Conservation (phyloP, 2,329 filamentous ascomycete genomes). For the Fusarium armeniacum region DNA sequence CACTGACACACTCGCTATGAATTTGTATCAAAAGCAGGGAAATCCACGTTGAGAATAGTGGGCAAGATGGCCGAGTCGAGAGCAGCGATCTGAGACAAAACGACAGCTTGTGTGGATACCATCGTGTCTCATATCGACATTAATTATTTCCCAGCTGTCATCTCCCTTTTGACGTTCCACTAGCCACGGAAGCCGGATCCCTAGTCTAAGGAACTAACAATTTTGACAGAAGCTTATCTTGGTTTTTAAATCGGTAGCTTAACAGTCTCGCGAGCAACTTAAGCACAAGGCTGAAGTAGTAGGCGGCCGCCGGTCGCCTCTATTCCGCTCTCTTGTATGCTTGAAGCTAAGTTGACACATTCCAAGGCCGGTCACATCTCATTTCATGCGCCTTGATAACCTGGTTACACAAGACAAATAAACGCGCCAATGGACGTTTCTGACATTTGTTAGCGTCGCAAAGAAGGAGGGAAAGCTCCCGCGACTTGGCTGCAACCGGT, state of each 20-base stretch:
- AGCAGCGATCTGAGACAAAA: neutral
- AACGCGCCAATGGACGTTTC: neutral
- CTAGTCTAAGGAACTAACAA: neutral
- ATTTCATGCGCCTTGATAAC: neutral
- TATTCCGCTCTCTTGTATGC: no score
- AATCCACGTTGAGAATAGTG: no score
- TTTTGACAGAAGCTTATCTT: constrained; percentile 28
- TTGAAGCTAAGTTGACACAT: neutral
- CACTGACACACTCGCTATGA: neutral
- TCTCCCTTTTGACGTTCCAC: constrained; percentile 6
- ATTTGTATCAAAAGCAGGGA: neutral
- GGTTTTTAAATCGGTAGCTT: neutral
- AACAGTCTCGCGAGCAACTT: no score
- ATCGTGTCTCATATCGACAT: constrained; percentile 7
- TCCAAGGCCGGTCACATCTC: constrained; percentile 3
- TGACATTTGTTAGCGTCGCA: neutral
- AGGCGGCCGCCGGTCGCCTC: constrained; percentile 8
- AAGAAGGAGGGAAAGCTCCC: neutral
- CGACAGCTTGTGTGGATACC: neutral
- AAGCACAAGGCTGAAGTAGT: neutral
- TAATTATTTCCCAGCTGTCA: neutral
- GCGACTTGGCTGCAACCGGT: constrained; percentile 12
- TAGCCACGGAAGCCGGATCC: constrained; percentile 8
- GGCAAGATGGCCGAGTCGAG: neutral
- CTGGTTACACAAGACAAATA: constrained; percentile 10